Evolutionary conservation across 1,139 yeast genomes (phyloP).

Genomic region (Suhomyces terraborum): DNA sequence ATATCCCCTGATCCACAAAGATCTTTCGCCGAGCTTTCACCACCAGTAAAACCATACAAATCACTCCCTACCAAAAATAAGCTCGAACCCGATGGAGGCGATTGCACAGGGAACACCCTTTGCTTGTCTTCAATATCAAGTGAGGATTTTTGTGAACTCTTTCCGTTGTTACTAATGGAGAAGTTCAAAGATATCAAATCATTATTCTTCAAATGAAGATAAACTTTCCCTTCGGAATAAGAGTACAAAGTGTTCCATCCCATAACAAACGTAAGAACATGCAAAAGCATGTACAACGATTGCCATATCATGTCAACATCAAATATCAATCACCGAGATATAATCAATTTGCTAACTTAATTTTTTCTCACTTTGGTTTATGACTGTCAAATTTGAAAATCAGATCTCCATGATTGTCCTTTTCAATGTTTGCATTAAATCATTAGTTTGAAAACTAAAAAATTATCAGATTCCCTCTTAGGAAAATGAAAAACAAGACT

Average conservation of each 20-base stretch:
- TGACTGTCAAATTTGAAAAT: not conserved
- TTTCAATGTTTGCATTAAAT: not conserved
- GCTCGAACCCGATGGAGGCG: constrained; percentile 39
- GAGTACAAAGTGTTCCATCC: constrained; percentile 43
- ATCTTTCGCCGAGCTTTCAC: constrained; percentile 18
- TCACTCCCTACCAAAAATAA: constrained; percentile 33
- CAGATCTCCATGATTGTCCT: not conserved
- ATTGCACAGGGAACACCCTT: constrained; percentile 23
- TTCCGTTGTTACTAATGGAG: constrained; percentile 34
- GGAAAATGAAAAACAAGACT: not conserved
- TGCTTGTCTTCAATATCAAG: constrained; percentile 24
- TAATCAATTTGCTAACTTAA: too few species aligned
- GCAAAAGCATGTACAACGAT: constrained; percentile 1
- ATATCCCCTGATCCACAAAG: constrained; percentile 34
- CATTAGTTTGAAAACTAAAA: not conserved
- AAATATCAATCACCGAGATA: too few species aligned
- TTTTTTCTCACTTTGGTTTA: not conserved
- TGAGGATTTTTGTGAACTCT: constrained; percentile 14
- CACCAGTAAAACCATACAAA: constrained; percentile 35
- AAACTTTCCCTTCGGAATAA: constrained; percentile 36
- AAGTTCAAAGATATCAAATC: constrained; percentile 40
- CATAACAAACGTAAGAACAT: constrained; percentile 2
- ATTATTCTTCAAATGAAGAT: constrained; percentile 39
- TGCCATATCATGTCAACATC: not conserved
- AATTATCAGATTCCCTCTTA: not conserved